Evolutionary conservation across 139 green algal genomes (phyloP), one percentile per base, ranked within the genome.

Genomic region (Coccomyxa sp.): DNA sequence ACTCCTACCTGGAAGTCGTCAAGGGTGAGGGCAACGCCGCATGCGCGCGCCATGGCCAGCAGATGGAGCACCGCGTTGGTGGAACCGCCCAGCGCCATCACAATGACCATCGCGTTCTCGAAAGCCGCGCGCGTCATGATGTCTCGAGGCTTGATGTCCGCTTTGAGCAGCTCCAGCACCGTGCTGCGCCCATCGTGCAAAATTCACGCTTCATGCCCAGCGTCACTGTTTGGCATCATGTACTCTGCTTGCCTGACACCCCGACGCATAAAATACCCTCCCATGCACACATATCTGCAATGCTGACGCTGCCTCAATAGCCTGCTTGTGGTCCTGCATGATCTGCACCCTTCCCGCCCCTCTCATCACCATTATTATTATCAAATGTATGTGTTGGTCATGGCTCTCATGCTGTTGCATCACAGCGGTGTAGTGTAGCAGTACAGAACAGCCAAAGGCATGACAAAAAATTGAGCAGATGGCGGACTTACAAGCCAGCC

Each of bases 61-160:
- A 95, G 89, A 90, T 97, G 94, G 86, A 98, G 89, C 83, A 94
- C 84, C 10, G 97, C 97, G 85, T 99, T 99, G 81, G 97, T 99
- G 81, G 92, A 97, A 58, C 97, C 97, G 12, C 97, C 97, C 32
- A 94, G 90, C 0, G 95, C 96, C 93, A 99, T 98, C 78, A 97
- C 86, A 0, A 94, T 84, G 3, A 93, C 88, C 84, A 99, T 98
- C 32, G 97, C 96, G 84, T 99, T 99, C 87, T 99, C 96, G 90
- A 99, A 98, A 3, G 97, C 92, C 17, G 89, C 83, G 25, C 89
- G 85, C 23, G 95, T 98, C 94, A 99, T 98, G 90, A 99, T 99
- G 91, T 99, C 96, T 12, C 90, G 84, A 13, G 97, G 96, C 89
- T 96, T 97, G 74, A 99, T 85, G 92, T 98, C 96, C 21, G 85